Conservation (phyloP, 2,329 filamentous ascomycete genomes). For the Fusarium sp. region DNA sequence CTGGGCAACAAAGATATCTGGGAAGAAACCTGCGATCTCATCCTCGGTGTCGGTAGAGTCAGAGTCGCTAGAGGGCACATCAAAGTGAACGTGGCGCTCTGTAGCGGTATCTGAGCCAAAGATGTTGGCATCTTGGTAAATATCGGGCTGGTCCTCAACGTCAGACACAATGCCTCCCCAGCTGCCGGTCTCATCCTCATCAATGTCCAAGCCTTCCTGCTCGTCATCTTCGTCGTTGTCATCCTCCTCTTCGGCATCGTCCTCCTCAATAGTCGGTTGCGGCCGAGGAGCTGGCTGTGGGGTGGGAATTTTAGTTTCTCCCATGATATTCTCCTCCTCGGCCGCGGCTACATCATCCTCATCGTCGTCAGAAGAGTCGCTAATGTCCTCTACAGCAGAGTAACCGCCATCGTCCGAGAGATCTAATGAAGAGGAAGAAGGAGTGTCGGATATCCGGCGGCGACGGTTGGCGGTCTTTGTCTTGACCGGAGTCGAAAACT, state of each 20-base stretch:
- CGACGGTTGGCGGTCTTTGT: constrained; percentile 58
- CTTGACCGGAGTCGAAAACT: constrained; percentile 62
- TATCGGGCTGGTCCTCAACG: constrained; percentile 61
- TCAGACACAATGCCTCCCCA: constrained; percentile 72
- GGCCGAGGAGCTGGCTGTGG: constrained; percentile 67
- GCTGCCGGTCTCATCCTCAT: constrained; percentile 61
- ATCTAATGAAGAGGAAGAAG: constrained; percentile 69
- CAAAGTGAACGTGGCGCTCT: constrained; percentile 82
- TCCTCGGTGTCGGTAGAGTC: constrained; percentile 76
- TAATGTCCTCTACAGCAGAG: constrained; percentile 84
- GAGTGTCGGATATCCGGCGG: constrained; percentile 65
- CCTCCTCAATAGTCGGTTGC: constrained; percentile 53
- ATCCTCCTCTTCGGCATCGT: constrained; percentile 56
- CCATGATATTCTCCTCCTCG: constrained; percentile 83
- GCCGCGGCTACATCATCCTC: constrained; percentile 83
- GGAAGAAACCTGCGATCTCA: constrained; percentile 76
- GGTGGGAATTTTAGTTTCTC: constrained; percentile 58
- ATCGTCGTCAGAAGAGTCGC: constrained; percentile 82
- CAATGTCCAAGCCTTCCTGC: constrained; percentile 60
- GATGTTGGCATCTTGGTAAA: constrained; percentile 57
- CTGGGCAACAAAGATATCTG: constrained; percentile 84
- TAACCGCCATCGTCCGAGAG: constrained; percentile 81
- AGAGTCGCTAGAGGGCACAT: constrained; percentile 77
- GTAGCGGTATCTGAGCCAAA: constrained; percentile 59
- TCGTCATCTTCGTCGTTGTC: constrained; percentile 59